Evolutionary conservation across 2,329 filamentous ascomycete species (phyloP), one percentile per base, ranked within the genome.

Genomic region (Penicillium sclerotiorum): DNA sequence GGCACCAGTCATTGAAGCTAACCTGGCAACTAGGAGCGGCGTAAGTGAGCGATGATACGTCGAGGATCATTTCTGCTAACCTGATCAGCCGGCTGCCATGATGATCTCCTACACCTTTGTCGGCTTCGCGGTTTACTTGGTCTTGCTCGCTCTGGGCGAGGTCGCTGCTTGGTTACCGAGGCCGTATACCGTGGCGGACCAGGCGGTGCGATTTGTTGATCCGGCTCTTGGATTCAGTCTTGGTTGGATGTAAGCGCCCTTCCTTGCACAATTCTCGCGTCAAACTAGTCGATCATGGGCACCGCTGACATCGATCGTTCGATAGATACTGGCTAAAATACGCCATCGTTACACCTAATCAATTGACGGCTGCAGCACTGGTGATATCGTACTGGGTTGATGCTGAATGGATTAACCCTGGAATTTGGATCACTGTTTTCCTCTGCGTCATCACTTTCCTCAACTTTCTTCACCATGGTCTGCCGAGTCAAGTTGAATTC

Each of bases 271-370:
- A n/a, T n/a, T n/a, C n/a, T n/a, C n/a, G n/a, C n/a, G n/a, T n/a
- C n/a, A n/a, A n/a, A n/a, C n/a, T n/a, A n/a, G 15, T 11, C 4
- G 7, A 21, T 22, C 43, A 17, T 22, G 3, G 22, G 13, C 7
- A 15, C 9, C 8, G 1, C 8, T 33, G 9, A 28, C n/a, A 40
- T 12, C 9, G 4, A 22, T 8, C 25, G 25, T 25, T n/a, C n/a
- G n/a, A 27, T 50, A 73, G 70, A 56, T 73, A 70, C 62, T 88
- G 83, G 81, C 79, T 85, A 70, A 92, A 83, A 64, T 94, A 93
- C 71, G 88, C 93, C 67, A 90, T 95, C 62, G 83, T 89, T 37
- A 91, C 88, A 2, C 89, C 90, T 1, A 94, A 93, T 63, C 89
- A 95, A 66, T 77, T 94, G 33, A 93, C 89, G 0, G 90, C 90